Base-by-base conservation (phyloP, 2,329 filamentous ascomycete genomes). In the Hirsutella rhossiliensis region DNA sequence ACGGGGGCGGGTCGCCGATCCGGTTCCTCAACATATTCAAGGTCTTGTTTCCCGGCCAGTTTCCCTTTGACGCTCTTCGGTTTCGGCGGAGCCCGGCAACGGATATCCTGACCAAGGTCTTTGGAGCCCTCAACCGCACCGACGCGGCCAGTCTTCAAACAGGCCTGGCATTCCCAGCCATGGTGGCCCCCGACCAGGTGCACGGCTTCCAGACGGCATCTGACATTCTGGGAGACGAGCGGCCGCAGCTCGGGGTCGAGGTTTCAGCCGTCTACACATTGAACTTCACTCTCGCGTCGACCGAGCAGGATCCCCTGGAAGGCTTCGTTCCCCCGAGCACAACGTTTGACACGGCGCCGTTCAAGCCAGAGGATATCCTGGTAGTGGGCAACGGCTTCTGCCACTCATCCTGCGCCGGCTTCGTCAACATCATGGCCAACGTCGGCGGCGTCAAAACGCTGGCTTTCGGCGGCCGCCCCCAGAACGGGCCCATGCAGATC, bases 331-430 rank as follows among this genome's bases (percentile, higher is more conserved):
- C 12, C 41, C 19, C 5, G 8, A 8, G n/a, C 5, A 27, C 13
- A 18, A 37, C 34, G 5, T 37, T 37, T 29, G 12, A 28, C 3
- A 19, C 39, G 42, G 42, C 41, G 15, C 30, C 48, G 46, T 73
- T 68, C 50, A 49, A 55, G 8, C 48, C 62, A 1, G 58, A 67
- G 20, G 51, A 69, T 38, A 65, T 71, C 30, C 47, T 66, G 19
- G 50, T 71, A 28, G 57, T 76, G 43, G 68, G 67, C 6, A 74
- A 80, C 50, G 78, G 78, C 20, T 64, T 63, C 46, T 83, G 78
- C 55, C 69, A 66, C 11, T 80, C 75, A 0, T 76, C 78, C 3
- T 82, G 78, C 56, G 70, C 75, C 28, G 62, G 76, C 36, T 76
- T 81, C 55, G 64, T 65, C 12, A 69, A 76, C 38, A 64, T 78